Base-by-base conservation (phyloP, 2,329 filamentous ascomycete genomes). In the Ciborinia camelliae region DNA sequence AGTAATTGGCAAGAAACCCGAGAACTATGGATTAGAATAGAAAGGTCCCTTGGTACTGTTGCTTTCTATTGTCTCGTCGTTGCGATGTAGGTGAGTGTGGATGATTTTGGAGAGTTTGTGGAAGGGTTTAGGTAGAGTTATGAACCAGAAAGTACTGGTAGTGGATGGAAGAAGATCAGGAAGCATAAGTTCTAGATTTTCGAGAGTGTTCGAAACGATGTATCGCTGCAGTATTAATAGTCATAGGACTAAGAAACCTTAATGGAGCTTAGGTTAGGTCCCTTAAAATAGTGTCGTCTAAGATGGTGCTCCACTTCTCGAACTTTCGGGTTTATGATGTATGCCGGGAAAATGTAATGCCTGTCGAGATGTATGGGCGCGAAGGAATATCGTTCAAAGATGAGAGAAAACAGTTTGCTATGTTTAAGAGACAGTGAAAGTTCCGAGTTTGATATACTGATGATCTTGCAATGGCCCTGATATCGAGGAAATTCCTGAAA, bases 71-170 rank as follows among this genome's bases (percentile, higher is more conserved):
- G 55, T 58, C 20, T 35, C 37, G 55, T 47, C 28, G n/a, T 23
- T 26, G 28, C 20, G 39, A 58, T 47, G 20, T 14, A 26, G n/a
- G 14, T 35, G 30, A 20, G 14, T 9, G 41, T 35, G 30, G 15
- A 32, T 2, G 58, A n/a, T 39, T 39, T 52, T 30, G 32, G 28
- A 51, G 26, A 52, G 45, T 30, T 3, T 14, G 45, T 50, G 30
- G 10, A 52, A 60, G 47, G 30, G 32, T n/a, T n/a, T n/a, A 39
- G 39, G 23, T 41, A 45, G n/a, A 53, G 20, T n/a, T 26, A 43
- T 39, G 23, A 41, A 61, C 62, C 62, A 64, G 47, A 61, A 37
- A 35, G 62, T 45, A 52, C 62, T 64, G 54, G 54, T 37, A 30
- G 41, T 12, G 23, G 28, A 43, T 47, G 18, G 30, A 28, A 32